Evolutionary conservation across 1,284 basidiomycete species (phyloP), one percentile per base, ranked within the genome.

Genomic region (Filobasidium uniguttulatum): DNA sequence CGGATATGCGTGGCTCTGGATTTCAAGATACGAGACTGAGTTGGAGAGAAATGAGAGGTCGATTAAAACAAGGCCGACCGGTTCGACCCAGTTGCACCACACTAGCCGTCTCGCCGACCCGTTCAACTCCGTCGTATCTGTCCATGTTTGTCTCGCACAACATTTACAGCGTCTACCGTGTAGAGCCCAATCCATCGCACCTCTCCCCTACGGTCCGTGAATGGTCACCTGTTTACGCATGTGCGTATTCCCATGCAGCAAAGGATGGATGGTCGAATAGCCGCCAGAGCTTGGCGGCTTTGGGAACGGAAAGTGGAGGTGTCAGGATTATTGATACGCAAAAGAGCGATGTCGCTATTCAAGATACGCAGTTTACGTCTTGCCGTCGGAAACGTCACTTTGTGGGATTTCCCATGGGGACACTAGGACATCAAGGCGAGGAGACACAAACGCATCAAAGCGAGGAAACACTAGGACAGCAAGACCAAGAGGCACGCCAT

Each of bases 221-320:
- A 15, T 55, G 46, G 46, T 40, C 46, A 28, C 50, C 54, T 3
- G 41, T 48, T 2, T 55, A 55, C 22, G 46, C 49, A 22, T 51
- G 49, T 49, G 43, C 49, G 28, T 55, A 49, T 44, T 46, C 49
- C n/a, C 35, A 55, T 28, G 20, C 35, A 10, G 47, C 47, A 2
- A 48, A 41, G 19, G 25, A 41, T 20, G 37, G 20, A 28, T 23
- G 28, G 35, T 20, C 25, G 20, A 25, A 14, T 28, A 15, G 29
- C 2, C 29, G 28, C 10, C 29, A 20, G 12, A 50, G 49, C 33
- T 36, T 36, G 19, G 20, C 41, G 22, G 49, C 49, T 12, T 22
- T 50, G 17, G 49, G 23, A 15, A 44, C 49, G 7, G 49, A 50
- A 20, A 19, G 37, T 36, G 49, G 49, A 19, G 43, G n/a, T 5